These are phyloP conservation scores for Pugionium dolabratum DNA, from an alignment of 345 rosid genomes.

Conservation along the genomic window DNA sequence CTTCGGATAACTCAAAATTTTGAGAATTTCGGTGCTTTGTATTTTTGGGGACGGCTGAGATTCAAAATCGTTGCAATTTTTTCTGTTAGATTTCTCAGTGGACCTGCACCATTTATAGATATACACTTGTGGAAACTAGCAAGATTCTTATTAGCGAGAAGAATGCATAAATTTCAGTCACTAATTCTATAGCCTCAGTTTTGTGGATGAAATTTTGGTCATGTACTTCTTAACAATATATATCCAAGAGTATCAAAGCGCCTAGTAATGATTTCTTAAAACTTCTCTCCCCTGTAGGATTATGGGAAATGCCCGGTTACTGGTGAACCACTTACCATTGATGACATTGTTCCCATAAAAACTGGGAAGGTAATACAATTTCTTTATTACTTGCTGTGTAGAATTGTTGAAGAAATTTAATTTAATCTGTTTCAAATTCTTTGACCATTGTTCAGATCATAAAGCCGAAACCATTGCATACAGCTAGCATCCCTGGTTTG, in stretches of 20 bases:
- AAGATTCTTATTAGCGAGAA: neutral
- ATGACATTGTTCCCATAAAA: conserved; percentile 53
- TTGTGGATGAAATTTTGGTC: neutral
- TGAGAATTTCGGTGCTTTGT: neutral
- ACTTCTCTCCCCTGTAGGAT: conserved; percentile 49
- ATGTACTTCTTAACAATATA: neutral
- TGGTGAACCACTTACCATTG: conserved; percentile 72
- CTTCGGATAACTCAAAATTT: neutral
- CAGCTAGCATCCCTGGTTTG: too few relatives aligned
- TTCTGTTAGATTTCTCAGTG: neutral
- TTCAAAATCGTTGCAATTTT: neutral
- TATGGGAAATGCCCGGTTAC: conserved; percentile 91
- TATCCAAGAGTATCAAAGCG: neutral
- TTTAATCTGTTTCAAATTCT: neutral
- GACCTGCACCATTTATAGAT: neutral
- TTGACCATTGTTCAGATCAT: too few relatives aligned
- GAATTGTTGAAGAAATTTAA: neutral
- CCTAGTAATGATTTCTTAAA: conserved; percentile 12
- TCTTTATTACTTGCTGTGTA: neutral
- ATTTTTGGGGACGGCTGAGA: neutral
- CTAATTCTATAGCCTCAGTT: neutral
- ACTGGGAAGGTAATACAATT: conserved; percentile 48
- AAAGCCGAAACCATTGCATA: too few relatives aligned
- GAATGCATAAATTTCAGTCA: neutral
- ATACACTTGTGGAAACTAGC: neutral